Evolutionary conservation across 805 yeast species (phyloP).

Genomic region (Metschnikowia orientalis): DNA sequence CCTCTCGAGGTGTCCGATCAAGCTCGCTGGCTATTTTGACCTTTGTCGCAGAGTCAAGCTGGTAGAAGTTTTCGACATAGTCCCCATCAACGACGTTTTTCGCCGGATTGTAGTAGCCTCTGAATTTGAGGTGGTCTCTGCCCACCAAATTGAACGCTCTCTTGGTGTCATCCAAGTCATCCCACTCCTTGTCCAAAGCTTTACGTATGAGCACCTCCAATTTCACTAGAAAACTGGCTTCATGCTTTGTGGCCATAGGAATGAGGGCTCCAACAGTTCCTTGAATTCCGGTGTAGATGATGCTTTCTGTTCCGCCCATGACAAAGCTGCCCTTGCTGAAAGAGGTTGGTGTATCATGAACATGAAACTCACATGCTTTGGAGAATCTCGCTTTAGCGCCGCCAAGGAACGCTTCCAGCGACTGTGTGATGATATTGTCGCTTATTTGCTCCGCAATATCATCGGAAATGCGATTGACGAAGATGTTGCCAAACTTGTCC

Average conservation of each 20-base stretch:
- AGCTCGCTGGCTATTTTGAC: conserved; percentile 36
- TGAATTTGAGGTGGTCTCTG: conserved; percentile 59
- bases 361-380: conserved; percentile 51
- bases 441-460: conserved; percentile 45
- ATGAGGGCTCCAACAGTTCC: conserved; percentile 75
- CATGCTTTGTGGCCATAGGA: conserved; percentile 62
- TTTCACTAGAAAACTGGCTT: conserved; percentile 52
- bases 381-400: conserved; percentile 53
- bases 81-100: conserved; percentile 86
- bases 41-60: conserved; percentile 31
- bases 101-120: conserved; percentile 80
- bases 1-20: conserved; percentile 45
- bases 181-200: conserved; percentile 23
- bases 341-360: conserved; percentile 68
- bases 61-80: conserved; percentile 56
- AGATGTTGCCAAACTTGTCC: conserved; percentile 80
- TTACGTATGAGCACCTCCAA: conserved; percentile 48
- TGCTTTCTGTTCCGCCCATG: conserved; percentile 59
- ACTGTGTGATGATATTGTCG: conserved; percentile 39
- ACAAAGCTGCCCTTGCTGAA: conserved; percentile 52
- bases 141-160: conserved; percentile 45
- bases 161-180: conserved; percentile 23
- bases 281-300: conserved; percentile 71
- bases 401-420: conserved; percentile 35
- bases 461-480: conserved; percentile 59